These are phyloP conservation scores for Phytophthora cryptogea DNA, from an alignment of 352 stramenopile genomes.

Conservation along the genomic window DNA sequence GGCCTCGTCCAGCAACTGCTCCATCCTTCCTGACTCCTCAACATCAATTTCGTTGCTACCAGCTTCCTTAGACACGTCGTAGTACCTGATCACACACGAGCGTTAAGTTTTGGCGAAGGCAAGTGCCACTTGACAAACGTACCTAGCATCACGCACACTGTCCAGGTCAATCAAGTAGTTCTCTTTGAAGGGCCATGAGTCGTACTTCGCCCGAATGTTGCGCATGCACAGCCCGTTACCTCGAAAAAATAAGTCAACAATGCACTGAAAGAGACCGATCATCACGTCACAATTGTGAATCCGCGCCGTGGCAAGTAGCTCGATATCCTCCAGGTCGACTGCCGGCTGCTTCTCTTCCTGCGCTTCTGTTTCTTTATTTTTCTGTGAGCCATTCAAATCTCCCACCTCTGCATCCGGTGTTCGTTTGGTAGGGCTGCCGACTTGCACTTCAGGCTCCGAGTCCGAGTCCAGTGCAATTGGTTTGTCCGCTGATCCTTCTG, in stretches of 20 bases:
- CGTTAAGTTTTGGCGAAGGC: constrained; percentile 1
- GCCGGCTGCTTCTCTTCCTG: constrained; percentile 18
- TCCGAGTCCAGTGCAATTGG: constrained; percentile 60
- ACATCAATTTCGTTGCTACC: constrained; percentile 12
- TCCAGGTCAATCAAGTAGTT: constrained; percentile 26
- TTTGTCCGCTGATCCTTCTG: constrained; percentile 42
- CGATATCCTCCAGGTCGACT: constrained; percentile 33
- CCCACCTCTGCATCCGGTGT: constrained; percentile 8
- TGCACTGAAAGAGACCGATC: constrained; percentile 49
- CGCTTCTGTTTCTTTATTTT: constrained; percentile 3
- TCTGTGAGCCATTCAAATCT: constrained; percentile 13
- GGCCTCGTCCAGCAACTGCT: constrained; percentile 33
- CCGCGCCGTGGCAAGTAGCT: constrained; percentile 7
- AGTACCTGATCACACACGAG: constrained; percentile 14
- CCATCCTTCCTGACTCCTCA: constrained; percentile 15
- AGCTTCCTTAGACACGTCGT: constrained; percentile 16
- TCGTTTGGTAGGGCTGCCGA: constrained; percentile 3
- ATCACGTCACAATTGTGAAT: constrained; percentile 42
- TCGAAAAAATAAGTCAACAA: constrained; percentile 39
- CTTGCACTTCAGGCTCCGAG: constrained; percentile 31
- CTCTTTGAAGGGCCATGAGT: constrained; percentile 36
- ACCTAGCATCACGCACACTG: constrained; percentile 28
- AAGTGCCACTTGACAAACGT: neutral
- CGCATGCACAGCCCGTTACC: constrained; percentile 41
- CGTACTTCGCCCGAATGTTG: constrained; percentile 43